phyloP scores from a whole-genome alignment of 2,329 filamentous ascomycete species.

The Pezicula carpinea region DNA sequence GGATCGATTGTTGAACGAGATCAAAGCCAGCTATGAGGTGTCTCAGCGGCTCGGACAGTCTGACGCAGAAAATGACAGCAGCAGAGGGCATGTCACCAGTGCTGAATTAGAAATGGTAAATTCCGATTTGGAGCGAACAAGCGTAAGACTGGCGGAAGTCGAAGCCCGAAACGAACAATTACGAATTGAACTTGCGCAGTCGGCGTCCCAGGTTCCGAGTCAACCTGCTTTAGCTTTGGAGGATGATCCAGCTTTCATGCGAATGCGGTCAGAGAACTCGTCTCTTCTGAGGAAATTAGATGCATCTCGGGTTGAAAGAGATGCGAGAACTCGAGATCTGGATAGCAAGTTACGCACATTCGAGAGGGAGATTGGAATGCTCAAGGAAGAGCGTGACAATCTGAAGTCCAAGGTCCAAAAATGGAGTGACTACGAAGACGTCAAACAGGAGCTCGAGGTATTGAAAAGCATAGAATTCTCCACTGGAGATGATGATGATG shows the following conservation, averaged over 20 bases:
- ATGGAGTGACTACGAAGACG: conserved; percentile 91
- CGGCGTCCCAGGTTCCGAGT: conserved; percentile 66
- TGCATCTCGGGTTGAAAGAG: conserved; percentile 75
- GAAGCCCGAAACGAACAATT: conserved; percentile 94
- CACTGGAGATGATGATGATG: conserved; percentile 76
- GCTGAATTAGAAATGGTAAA: conserved; percentile 93
- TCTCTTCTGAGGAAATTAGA: conserved; percentile 87
- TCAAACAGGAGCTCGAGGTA: conserved; percentile 93
- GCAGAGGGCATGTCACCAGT: conserved; percentile 65
- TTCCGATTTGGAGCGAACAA: conserved; percentile 87
- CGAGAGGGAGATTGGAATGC: conserved; percentile 70
- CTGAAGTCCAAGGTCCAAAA: conserved; percentile 79
- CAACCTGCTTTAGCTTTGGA: conserved; percentile 62
- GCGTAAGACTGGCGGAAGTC: conserved; percentile 79
- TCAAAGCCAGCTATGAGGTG: conserved; percentile 96
- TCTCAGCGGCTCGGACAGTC: conserved; percentile 80
- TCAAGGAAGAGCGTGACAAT: conserved; percentile 76
- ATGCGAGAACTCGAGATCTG: conserved; percentile 70
- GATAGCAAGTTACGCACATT: conserved; percentile 72
- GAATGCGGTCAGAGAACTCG: conserved; percentile 88
- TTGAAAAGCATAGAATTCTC: conserved; percentile 98
- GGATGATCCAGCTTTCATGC: conserved; percentile 84
- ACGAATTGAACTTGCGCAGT: conserved; percentile 83
- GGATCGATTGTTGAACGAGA: conserved; percentile 84
- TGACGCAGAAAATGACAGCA: conserved; percentile 52